Evolutionary conservation across 441 rosid species (phyloP).

Genomic region (Kokia cookei): DNA sequence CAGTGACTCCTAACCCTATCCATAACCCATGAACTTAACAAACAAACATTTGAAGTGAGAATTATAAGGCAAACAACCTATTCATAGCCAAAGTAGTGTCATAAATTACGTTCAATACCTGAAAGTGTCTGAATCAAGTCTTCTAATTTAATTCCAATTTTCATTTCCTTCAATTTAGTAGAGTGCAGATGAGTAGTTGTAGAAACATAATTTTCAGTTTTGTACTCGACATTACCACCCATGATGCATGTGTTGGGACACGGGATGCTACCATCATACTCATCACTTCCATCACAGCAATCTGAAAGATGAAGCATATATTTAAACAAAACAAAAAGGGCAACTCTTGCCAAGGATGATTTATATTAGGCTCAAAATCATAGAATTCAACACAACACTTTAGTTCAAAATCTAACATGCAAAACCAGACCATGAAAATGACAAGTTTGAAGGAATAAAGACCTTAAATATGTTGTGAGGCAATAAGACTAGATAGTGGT

Average conservation of each 20-base stretch:
- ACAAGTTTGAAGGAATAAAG: neutral
- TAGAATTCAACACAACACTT: neutral
- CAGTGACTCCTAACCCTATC: no score
- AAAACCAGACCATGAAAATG: neutral
- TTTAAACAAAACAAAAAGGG: neutral
- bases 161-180: conserved; percentile 20
- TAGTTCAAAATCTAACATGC: neutral
- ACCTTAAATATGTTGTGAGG: neutral
- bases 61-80: neutral
- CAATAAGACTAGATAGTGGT: neutral
- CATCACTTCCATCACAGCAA: conserved; percentile 97
- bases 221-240: conserved; percentile 70
- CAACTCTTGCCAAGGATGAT: neutral
- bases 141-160: conserved; percentile 19
- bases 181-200: conserved; percentile 11
- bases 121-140: conserved; percentile 41
- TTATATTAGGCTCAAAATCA: neutral
- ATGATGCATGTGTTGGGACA: conserved; percentile 79
- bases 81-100: neutral
- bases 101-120: conserved; percentile 31
- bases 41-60: neutral
- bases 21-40: no score
- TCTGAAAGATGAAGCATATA: conserved; percentile 33
- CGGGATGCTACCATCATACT: conserved; percentile 44
- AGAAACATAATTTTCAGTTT: conserved; percentile 28